Percentiles rank a stretch among this genome's conserved stretches.
phyloP scores from a whole-genome alignment of 352 stramenopile genomes.

The Blastocystis sp. region DNA sequence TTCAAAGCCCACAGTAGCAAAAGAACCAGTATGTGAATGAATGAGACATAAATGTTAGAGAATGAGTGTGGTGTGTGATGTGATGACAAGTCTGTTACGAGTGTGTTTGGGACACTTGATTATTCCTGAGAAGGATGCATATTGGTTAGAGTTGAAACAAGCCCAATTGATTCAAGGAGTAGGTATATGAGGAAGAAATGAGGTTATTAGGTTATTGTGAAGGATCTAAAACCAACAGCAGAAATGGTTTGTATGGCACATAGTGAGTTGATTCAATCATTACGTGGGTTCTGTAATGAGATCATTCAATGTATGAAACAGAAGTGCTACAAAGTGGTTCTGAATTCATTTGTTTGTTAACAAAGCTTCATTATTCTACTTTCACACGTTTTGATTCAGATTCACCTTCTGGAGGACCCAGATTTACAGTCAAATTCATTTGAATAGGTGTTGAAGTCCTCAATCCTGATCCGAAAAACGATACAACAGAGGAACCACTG shows the following conservation, averaged over 20 bases:
- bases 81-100: not conserved
- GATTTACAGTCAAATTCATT: not conserved
- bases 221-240: not conserved
- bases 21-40: not conserved
- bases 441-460: not conserved
- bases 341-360: not conserved
- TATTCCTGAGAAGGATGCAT: not conserved
- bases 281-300: not conserved
- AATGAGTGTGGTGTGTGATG: not conserved
- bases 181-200: not conserved
- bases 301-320: not conserved
- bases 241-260: not conserved
- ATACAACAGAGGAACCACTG: not conserved
- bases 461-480: conserved; percentile 27
- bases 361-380: not conserved
- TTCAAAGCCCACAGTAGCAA: not conserved
- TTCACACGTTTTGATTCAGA: not conserved
- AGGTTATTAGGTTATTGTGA: not conserved
- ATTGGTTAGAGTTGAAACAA: not conserved
- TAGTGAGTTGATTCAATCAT: not conserved
- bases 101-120: not conserved
- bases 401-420: not conserved
- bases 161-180: not conserved
- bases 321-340: not conserved
- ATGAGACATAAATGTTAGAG: not conserved